Evolutionary conservation across 2,329 filamentous ascomycete genomes (phyloP), one percentile per base, ranked within the genome.

Genomic region (Apiospora phragmitis): DNA sequence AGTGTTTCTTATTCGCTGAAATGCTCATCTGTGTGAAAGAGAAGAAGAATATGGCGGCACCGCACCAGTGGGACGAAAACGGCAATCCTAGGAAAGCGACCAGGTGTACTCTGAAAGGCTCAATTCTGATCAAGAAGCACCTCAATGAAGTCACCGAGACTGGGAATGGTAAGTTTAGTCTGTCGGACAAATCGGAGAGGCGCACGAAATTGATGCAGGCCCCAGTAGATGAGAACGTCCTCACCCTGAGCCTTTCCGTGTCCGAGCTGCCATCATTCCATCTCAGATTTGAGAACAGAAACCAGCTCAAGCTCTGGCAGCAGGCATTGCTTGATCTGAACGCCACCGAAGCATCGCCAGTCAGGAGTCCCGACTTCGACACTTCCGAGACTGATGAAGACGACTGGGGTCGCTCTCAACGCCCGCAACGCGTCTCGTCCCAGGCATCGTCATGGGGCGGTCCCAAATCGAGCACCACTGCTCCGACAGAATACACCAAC

Each of bases 11-110:
- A 41, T 99, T 99, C 79, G 94, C 93, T 5, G 96, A 99, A 83
- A 99, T 99, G 96, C 92, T 99, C 76, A 99, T 99, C 74, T 99
- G 96, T 79, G 94, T 99, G 72, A 99, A 98, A 83, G 96, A 98
- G 83, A 98, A 98, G 88, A 97, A 95, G 83, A 82, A 86, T 11
- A 80, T 85, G 12, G 75, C 85, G 77, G 72, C 85, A 8, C 78
- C 87, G 49, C 87, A 89, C 68, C 89, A 93, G 74, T 95, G 93
- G 88, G 92, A 90, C 68, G 89, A 89, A 69, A 84, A 83, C 24
- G 84, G 85, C 5, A 79, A 85, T 0, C 87, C 87, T 29, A 87
- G 88, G 70, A 95, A 92, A 80, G 85, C 88, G 12, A 90, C 90
- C 3, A 90, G 93, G 73, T 98, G 93, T 85, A 97, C 95, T 0